Percentiles rank a stretch among this genome's conserved stretches.
phyloP scores from a whole-genome alignment of 1,284 basidiomycete genomes.

The Ganoderma meredithae region DNA sequence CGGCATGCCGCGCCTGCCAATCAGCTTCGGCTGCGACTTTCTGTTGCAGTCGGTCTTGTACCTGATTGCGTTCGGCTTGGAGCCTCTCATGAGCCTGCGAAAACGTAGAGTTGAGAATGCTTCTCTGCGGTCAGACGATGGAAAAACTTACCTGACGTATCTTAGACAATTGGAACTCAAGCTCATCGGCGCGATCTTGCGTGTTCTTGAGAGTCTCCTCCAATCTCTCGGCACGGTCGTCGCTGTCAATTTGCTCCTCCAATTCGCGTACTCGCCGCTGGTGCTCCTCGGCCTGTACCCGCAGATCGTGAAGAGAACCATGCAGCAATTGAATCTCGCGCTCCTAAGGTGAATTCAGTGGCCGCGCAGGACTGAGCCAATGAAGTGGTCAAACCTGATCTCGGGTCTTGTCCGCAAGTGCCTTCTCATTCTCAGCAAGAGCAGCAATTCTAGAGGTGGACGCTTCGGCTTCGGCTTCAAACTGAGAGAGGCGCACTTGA shows the following conservation, averaged over 20 bases:
- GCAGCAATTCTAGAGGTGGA: constrained; percentile 47
- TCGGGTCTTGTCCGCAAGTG: constrained; percentile 61
- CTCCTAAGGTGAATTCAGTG: constrained; percentile 54
- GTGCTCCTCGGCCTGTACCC: constrained; percentile 59
- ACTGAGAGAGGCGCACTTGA: constrained; percentile 49
- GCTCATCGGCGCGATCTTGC: constrained; percentile 80
- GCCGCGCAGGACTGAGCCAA: background rate
- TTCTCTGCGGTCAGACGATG: constrained; percentile 4
- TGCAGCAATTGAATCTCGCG: constrained; percentile 71
- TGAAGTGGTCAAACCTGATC: constrained; percentile 59
- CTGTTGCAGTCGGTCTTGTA: constrained; percentile 54
- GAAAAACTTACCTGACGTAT: constrained; percentile 66
- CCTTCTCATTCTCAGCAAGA: constrained; percentile 58
- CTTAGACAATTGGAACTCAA: constrained; percentile 81
- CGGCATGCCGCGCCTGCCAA: constrained; percentile 54
- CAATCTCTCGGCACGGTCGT: constrained; percentile 78
- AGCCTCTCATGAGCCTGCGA: constrained; percentile 60
- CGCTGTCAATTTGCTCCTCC: constrained; percentile 81
- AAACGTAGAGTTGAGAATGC: background rate
- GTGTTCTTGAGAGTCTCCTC: constrained; percentile 77
- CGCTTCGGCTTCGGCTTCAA: constrained; percentile 47
- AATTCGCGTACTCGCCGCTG: constrained; percentile 70
- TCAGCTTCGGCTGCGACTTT: constrained; percentile 52
- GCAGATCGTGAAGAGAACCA: constrained; percentile 59
- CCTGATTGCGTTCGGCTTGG: constrained; percentile 65